These are phyloP conservation scores for Lodderomyces oxycetoniae DNA, from an alignment of 1,139 yeast genomes.

Conservation along the genomic window DNA sequence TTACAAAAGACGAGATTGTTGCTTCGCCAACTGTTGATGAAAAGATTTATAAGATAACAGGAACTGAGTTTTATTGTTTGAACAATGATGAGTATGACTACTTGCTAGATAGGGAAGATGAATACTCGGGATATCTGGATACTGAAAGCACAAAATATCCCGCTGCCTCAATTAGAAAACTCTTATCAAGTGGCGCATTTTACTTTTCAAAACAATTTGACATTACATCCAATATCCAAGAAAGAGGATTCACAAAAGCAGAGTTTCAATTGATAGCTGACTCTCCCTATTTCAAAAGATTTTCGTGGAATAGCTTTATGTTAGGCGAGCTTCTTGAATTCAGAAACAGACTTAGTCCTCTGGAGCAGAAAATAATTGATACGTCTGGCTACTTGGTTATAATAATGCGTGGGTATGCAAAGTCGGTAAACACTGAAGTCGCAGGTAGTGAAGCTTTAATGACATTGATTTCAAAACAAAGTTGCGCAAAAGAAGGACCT, in stretches of 20 bases:
- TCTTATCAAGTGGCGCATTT: conserved; percentile 60
- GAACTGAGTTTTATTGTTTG: conserved; percentile 60
- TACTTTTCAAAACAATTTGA: conserved; percentile 65
- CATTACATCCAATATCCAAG: conserved; percentile 57
- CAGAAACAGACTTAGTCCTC: conserved; percentile 48
- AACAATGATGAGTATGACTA: conserved; percentile 53
- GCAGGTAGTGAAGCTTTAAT: conserved; percentile 39
- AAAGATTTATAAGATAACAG: conserved; percentile 46
- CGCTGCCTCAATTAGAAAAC: conserved; percentile 51
- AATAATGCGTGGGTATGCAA: conserved; percentile 63
- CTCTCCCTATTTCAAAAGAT: conserved; percentile 48
- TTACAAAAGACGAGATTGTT: conserved; percentile 51
- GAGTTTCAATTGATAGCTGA: conserved; percentile 38
- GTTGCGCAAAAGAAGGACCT: conserved; percentile 55
- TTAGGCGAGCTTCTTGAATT: conserved; percentile 55
- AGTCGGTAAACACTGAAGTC: conserved; percentile 48
- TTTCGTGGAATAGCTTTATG: conserved; percentile 64
- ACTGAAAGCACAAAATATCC: conserved; percentile 41
- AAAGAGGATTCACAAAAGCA: conserved; percentile 33
- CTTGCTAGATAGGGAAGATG: conserved; percentile 21
- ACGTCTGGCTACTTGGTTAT: conserved; percentile 53
- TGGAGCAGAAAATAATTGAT: conserved; percentile 51
- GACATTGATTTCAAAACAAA: conserved; percentile 64
- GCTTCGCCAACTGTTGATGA: conserved; percentile 59
- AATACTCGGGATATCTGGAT: conserved; percentile 16